These are phyloP conservation scores for Xylaria sp. DNA, from an alignment of 2,329 filamentous ascomycete species.

Conservation along the genomic window DNA sequence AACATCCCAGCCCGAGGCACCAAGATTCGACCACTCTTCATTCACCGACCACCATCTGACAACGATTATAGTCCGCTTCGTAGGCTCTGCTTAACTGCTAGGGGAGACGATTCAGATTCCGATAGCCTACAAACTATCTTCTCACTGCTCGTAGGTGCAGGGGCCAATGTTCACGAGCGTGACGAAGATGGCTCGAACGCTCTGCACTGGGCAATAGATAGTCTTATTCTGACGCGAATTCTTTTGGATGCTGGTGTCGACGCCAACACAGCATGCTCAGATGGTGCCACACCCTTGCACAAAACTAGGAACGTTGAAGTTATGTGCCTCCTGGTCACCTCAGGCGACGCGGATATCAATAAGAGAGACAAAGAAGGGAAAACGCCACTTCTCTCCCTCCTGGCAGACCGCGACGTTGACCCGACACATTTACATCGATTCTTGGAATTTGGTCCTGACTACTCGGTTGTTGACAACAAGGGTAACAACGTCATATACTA, in stretches of 20 bases:
- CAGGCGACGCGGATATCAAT: constrained; percentile 17
- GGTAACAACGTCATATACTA: constrained; percentile 15
- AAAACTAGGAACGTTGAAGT: constrained; percentile 15
- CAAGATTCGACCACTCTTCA: neutral
- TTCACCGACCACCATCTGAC: neutral
- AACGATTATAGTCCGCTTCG: constrained; percentile 7
- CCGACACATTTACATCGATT: neutral
- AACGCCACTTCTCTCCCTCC: constrained; percentile 14
- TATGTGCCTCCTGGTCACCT: constrained; percentile 9
- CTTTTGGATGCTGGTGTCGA: constrained; percentile 27
- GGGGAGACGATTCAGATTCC: neutral
- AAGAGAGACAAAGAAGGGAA: constrained; percentile 13
- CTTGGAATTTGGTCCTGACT: constrained; percentile 21
- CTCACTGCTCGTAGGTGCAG: constrained; percentile 16
- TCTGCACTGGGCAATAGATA: constrained; percentile 22
- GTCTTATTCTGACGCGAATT: constrained; percentile 14
- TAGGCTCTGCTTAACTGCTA: neutral
- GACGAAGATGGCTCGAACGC: constrained; percentile 17
- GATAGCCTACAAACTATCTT: constrained; percentile 1
- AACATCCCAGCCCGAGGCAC: constrained; percentile 1
- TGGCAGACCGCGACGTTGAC: neutral
- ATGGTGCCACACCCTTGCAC: constrained; percentile 22
- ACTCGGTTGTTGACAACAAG: constrained; percentile 18
- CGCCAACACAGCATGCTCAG: constrained; percentile 7
- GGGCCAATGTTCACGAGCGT: constrained; percentile 10